Base-by-base conservation (phyloP, 169 alveolate genomes). In the Babesia divergens region DNA sequence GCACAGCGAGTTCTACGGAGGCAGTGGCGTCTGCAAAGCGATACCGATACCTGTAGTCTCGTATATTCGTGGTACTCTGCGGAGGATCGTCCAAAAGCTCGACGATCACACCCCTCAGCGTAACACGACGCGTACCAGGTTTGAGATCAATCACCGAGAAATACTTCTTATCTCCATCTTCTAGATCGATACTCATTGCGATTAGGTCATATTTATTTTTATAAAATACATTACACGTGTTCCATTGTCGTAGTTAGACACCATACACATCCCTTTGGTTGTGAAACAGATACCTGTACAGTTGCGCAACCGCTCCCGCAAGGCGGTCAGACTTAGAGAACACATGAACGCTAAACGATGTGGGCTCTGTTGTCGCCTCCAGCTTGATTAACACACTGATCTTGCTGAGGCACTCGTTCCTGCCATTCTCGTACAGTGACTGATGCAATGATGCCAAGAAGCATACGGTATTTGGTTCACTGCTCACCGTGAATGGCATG, bases 21-120 rank as follows among this genome's bases (percentile, higher is more conserved):
- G 89, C 92, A 28, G 84, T 76, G 0, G 72, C 54, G 55, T 87
- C 92, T 0, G 92, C 90, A 8, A 87, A 67, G 22, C 69, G 74
- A 54, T 87, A 87, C 50, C 77, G 89, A 49, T 87, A 87, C n/a
- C 83, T 65, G 20, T 62, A 59, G 31, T 60, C 65, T 8, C 80
- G 62, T 29, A 64, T 52, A 43, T 87, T 74, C 42, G 88, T 87
- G 43, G 89, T 70, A 55, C 89, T 86, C 31, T 87, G 86, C 31
- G 92, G 92, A 6, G 90, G 92, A 37, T 87, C 92, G 42, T 82
- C 90, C 67, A 87, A 20, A 34, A 67, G 74, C 70, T 77, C 89
- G 24, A 87, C 84, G 43, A 87, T 70, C 13, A 87, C 81, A 32
- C 92, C 88, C 60, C 71, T 70, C 54, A 83, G 31, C 40, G 84